A percentile compares a stretch with the other conserved stretches of the same genome.
Evolutionary conservation across 2,329 filamentous ascomycete species (phyloP).

Genomic region (Ascochyta clinopodiicola): DNA sequence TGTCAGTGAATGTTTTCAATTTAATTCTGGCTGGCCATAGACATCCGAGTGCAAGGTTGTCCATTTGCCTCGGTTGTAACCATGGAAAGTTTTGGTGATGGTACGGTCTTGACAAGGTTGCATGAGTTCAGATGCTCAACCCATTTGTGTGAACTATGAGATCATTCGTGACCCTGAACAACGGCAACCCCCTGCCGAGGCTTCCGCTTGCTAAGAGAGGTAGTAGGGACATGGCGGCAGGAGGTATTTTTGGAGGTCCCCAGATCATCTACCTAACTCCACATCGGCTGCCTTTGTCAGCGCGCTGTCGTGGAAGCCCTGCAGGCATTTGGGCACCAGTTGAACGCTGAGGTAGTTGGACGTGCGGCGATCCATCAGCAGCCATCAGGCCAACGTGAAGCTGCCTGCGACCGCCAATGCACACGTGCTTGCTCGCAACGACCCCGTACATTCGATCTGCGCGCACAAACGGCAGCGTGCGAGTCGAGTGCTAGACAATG

Average conservation of each 20-base stretch:
- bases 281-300: slow-evolving; percentile 18
- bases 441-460: slow-evolving; percentile 13
- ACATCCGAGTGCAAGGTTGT: background rate
- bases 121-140: background rate
- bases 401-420: slow-evolving; percentile 25
- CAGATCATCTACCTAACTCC: slow-evolving; percentile 12
- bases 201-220: background rate
- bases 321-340: slow-evolving; percentile 26
- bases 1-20: no score
- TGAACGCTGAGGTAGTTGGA: slow-evolving; percentile 18
- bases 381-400: slow-evolving; percentile 22
- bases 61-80: background rate
- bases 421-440: slow-evolving; percentile 35
- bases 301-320: slow-evolving; percentile 22
- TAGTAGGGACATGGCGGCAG: background rate
- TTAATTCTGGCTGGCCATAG: background rate
- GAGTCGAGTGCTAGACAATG: slow-evolving; percentile 25
- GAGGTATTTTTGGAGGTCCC: slow-evolving; percentile 11
- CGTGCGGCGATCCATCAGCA: slow-evolving; percentile 20
- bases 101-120: no score
- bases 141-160: slow-evolving; percentile 1
- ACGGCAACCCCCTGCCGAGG: slow-evolving; percentile 3
- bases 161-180: slow-evolving; percentile 3
- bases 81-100: background rate
- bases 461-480: background rate